These are phyloP conservation scores for Boletus rubescentipes DNA, from an alignment of 768 basidiomycete species.

Conservation along the genomic window DNA sequence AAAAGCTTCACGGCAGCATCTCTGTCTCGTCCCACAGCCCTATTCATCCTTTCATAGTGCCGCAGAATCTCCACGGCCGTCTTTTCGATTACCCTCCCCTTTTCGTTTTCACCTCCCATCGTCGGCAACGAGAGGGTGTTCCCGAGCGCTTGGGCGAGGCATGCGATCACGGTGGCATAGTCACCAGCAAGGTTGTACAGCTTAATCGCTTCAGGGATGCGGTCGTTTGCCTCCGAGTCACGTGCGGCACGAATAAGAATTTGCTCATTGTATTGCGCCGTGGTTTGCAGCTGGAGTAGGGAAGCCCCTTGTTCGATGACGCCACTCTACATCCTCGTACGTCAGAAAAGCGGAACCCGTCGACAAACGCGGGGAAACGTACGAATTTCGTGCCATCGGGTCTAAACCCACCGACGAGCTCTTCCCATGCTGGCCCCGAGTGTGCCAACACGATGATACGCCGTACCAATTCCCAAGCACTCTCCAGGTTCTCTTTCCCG, in stretches of 20 bases:
- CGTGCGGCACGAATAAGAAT: conserved; percentile 84
- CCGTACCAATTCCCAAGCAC: conserved; percentile 76
- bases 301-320: conserved; percentile 81
- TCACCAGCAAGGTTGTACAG: conserved; percentile 94
- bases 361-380: conserved; percentile 32
- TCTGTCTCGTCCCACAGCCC: conserved; percentile 67
- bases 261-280: conserved; percentile 69
- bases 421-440: conserved; percentile 82
- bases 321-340: conserved; percentile 57
- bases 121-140: conserved; percentile 70
- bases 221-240: conserved; percentile 80
- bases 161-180: conserved; percentile 82
- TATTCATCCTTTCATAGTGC: conserved; percentile 76
- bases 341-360: not conserved
- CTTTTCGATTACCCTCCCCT: conserved; percentile 64
- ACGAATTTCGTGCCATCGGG: conserved; percentile 89
- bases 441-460: conserved; percentile 79
- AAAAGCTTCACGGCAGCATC: conserved; percentile 75
- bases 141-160: conserved; percentile 85
- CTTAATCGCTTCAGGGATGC: conserved; percentile 88
- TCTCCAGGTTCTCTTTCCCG: conserved; percentile 84
- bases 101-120: conserved; percentile 51
- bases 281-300: conserved; percentile 69
- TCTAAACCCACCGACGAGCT: conserved; percentile 90
- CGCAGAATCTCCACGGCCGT: conserved; percentile 77